phyloP scores from a whole-genome alignment of 495 filamentous ascomycete species.

The Penicillium manginii region DNA sequence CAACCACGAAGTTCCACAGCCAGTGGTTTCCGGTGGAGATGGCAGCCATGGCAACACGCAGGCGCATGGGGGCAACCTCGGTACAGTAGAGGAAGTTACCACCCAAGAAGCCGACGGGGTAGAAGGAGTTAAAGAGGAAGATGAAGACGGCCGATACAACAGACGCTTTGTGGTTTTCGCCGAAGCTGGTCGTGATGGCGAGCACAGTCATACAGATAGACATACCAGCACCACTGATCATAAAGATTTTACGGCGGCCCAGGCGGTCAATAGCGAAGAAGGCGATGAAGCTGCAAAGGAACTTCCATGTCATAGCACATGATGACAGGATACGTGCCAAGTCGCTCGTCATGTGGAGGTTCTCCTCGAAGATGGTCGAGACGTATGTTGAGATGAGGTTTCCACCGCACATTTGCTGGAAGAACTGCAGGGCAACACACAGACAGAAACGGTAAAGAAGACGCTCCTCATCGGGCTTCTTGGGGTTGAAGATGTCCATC shows the following conservation, averaged over 20 bases:
- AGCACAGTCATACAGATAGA: conserved; percentile 51
- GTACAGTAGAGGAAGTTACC: conserved; percentile 62
- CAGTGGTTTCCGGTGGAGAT: conserved; percentile 48
- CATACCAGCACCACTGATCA: conserved; percentile 56
- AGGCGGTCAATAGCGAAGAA: conserved; percentile 58
- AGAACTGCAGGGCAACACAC: conserved; percentile 46
- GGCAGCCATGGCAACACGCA: conserved; percentile 57
- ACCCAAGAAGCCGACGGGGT: conserved; percentile 61
- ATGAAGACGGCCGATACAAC: conserved; percentile 57
- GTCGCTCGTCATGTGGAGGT: conserved; percentile 29
- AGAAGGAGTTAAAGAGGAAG: conserved; percentile 65
- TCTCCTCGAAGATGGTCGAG: conserved; percentile 40
- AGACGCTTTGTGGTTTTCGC: conserved; percentile 34
- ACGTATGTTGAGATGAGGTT: conserved; percentile 40
- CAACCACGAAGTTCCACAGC: conserved; percentile 62
- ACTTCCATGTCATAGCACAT: conserved; percentile 55
- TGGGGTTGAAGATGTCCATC: conserved; percentile 24
- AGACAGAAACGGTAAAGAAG: conserved; percentile 39
- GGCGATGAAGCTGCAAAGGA: conserved; percentile 49
- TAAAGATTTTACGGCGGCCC: conserved; percentile 58
- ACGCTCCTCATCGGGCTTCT: conserved; percentile 29
- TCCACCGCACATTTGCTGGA: conserved; percentile 47
- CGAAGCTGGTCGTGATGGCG: conserved; percentile 44
- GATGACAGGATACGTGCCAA: conserved; percentile 35
- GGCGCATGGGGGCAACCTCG: conserved; percentile 56